These are phyloP conservation scores for Cercophora scortea DNA, from an alignment of 495 filamentous ascomycete genomes.

Conservation along the genomic window DNA sequence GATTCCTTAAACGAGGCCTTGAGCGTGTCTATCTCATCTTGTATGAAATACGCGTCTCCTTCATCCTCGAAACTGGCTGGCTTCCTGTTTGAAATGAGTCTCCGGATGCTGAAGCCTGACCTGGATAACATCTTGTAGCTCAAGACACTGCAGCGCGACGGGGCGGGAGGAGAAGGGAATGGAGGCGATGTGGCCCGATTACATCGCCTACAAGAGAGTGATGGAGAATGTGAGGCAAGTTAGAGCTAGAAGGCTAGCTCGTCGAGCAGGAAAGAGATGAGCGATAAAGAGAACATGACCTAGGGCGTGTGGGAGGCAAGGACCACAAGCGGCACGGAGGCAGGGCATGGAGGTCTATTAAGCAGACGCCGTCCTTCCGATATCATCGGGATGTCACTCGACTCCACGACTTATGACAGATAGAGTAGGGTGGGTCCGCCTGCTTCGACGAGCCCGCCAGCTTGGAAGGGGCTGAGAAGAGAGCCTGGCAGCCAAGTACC, in stretches of 20 bases:
- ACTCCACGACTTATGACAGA: neutral
- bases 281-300: neutral
- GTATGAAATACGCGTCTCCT: slow-evolving; percentile 17
- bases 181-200: neutral
- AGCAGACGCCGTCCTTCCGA: neutral
- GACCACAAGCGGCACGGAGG: neutral
- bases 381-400: neutral
- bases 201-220: neutral
- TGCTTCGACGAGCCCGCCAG: neutral
- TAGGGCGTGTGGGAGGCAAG: neutral
- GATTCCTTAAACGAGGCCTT: slow-evolving; percentile 11
- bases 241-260: too few species aligned
- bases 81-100: slow-evolving; percentile 32
- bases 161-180: slow-evolving; percentile 1
- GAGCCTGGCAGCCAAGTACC: neutral
- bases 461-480: neutral
- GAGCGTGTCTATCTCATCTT: slow-evolving; percentile 18
- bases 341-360: neutral
- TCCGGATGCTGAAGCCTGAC: slow-evolving; percentile 36
- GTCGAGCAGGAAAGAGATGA: neutral
- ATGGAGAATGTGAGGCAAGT: neutral
- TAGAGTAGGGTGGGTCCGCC: neutral
- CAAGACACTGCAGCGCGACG: neutral
- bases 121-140: slow-evolving; percentile 33
- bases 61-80: slow-evolving; percentile 21